phyloP scores from a whole-genome alignment of 2,329 filamentous ascomycete genomes.

The Xylariomycetidae sp. region DNA sequence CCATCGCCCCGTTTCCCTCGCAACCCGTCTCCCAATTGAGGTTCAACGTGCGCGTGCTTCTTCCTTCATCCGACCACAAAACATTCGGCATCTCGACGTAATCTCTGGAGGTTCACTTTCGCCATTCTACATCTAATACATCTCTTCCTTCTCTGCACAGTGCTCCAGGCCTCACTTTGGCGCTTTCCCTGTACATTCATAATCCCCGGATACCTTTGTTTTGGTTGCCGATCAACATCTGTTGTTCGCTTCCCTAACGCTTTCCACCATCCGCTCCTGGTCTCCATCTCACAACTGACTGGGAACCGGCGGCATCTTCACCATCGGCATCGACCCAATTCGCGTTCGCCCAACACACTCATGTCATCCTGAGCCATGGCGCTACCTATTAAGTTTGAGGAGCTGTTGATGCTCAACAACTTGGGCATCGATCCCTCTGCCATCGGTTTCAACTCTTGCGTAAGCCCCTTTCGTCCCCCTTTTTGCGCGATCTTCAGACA shows the following conservation, averaged over 20 bases:
- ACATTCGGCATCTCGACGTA: conserved; percentile 15
- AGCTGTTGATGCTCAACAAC: conserved; percentile 68
- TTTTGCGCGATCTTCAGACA: no score
- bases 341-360: conserved; percentile 12
- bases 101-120: conserved; percentile 15
- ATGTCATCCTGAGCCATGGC: conserved; percentile 45
- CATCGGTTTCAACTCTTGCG: conserved; percentile 85
- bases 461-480: no score
- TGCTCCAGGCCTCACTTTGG: conserved; percentile 5
- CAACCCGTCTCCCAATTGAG: no score
- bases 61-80: conserved; percentile 14
- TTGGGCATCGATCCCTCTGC: conserved; percentile 40
- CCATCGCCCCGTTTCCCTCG: no score
- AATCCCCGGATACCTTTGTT: no score
- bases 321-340: conserved; percentile 1
- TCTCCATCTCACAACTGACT: no score
- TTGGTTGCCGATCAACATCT: no score
- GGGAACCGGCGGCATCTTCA: no score
- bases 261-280: conserved; percentile 4
- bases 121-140: conserved; percentile 15
- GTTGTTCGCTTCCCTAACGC: no score
- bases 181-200: conserved; percentile 3
- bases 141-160: conserved; percentile 11
- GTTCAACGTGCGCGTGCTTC: conserved; percentile 16
- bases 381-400: conserved; percentile 88